phyloP scores from a whole-genome alignment of 768 basidiomycete species.

The Tylopilus sp. region DNA sequence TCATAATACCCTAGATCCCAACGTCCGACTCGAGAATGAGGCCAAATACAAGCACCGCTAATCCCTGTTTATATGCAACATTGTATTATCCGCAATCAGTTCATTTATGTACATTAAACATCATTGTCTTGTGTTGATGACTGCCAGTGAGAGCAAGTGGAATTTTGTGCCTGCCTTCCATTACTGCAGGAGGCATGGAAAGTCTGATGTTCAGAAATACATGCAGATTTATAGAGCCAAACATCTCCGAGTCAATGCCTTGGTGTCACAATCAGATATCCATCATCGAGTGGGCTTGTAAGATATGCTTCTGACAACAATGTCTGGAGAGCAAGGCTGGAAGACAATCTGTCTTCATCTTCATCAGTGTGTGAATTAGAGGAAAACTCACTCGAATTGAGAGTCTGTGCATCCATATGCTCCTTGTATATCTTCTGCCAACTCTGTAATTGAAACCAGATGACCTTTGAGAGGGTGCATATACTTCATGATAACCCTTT shows the following conservation, averaged over 20 bases:
- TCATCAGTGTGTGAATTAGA: not conserved
- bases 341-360: not conserved
- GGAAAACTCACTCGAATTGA: conserved; percentile 21
- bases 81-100: conserved; percentile 21
- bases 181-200: not conserved
- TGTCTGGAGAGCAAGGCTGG: conserved; percentile 19
- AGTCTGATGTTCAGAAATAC: not conserved
- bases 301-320: conserved; percentile 28
- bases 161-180: not conserved
- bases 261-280: conserved; percentile 27
- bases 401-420: conserved; percentile 12
- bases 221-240: not conserved
- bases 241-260: conserved; percentile 16
- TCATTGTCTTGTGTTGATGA: not conserved
- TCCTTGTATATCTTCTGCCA: conserved; percentile 12
- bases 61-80: conserved; percentile 16
- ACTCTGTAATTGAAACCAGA: conserved; percentile 9
- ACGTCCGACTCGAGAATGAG: conserved; percentile 75
- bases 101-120: conserved; percentile 14
- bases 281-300: conserved; percentile 31
- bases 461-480: conserved; percentile 4
- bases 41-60: conserved; percentile 91
- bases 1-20: conserved; percentile 89
- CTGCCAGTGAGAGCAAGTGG: not conserved
- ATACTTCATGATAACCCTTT: conserved; percentile 18